Evolutionary conservation across 2,329 filamentous ascomycete species (phyloP), one percentile per base, ranked within the genome.

Genomic region (Anisogramma anomala): DNA sequence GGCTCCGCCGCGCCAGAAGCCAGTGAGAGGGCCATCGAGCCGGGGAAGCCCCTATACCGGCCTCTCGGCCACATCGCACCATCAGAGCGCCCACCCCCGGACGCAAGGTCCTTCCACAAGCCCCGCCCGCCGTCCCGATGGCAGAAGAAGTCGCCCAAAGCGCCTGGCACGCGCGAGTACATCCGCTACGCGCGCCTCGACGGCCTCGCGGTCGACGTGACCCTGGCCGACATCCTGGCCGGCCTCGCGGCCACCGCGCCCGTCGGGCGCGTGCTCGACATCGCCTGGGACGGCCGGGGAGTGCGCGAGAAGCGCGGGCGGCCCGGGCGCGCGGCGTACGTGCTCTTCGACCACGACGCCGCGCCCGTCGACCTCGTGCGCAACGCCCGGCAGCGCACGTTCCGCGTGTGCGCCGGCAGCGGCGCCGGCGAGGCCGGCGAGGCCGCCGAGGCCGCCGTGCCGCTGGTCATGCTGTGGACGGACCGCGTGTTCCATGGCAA

Each of bases 331-430:
- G 27, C 36, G 3, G 36, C 36, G 13, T 25, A 32, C 14, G 28
- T 39, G 28, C 14, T 39, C 6, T 39, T 39, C 27, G 36, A 39
- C 19, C 18, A 32, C n/a, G 36, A 32, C 2, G 36, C 27, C 9
- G 36, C 36, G 20, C 18, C 28, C 3, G 18, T 14, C 19, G 36
- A 39, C 18, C 20, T 39, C 5, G 14, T 39, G n/a, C 36, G 36
- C n/a, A 27, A 32, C 11, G 36, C 36, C 3, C 32, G 25, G 15
- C 36, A 39, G 20, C 18, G 28, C 2, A 13, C 10, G n/a, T 39
- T 39, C 11, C 27, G 20, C 9, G 15, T 39, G 11, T 20, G 36
- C 11, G 36, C 27, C 7, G n/a, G 32, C 10, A 8, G n/a, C n/a
- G n/a, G n/a, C n/a, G n/a, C n/a, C n/a, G n/a, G n/a, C n/a, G n/a